phyloP scores from a whole-genome alignment of 768 basidiomycete genomes.

The Lanmaoa rubissima region DNA sequence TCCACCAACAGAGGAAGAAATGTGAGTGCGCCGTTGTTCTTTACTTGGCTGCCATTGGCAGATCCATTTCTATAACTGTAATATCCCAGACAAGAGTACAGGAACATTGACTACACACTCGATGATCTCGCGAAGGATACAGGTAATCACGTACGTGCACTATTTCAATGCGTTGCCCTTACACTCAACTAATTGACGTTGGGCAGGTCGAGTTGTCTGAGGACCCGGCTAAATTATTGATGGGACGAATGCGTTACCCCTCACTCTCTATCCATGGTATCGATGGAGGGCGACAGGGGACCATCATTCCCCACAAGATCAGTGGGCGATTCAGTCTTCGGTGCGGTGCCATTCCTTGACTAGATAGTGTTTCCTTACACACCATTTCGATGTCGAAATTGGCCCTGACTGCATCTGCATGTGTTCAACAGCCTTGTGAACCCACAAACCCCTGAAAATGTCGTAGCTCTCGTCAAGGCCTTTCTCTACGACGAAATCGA shows the following conservation, averaged over 20 bases:
- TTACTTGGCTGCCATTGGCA: no score
- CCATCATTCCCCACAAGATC: background rate
- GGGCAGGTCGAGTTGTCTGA: constrained; percentile 1
- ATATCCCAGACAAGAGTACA: background rate
- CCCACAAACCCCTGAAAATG: constrained; percentile 69
- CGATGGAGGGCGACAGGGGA: background rate
- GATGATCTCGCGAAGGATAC: background rate
- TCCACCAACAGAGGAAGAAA: constrained; percentile 53
- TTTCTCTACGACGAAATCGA: constrained; percentile 75
- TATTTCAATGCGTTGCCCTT: background rate
- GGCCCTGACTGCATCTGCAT: background rate
- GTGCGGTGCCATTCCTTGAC: background rate
- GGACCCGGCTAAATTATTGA: background rate
- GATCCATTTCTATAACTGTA: background rate
- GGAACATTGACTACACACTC: background rate
- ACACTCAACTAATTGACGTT: background rate
- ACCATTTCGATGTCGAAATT: background rate
- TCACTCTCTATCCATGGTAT: constrained; percentile 3
- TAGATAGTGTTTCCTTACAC: background rate
- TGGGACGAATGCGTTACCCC: constrained; percentile 5
- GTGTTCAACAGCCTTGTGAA: constrained; percentile 58
- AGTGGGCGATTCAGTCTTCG: constrained; percentile 3
- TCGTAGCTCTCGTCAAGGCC: constrained; percentile 61
- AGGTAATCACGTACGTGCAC: background rate
- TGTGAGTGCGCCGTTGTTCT: background rate